Evolutionary conservation across 305 asterid genomes (phyloP).

Genomic region (Salvia sclarea): DNA sequence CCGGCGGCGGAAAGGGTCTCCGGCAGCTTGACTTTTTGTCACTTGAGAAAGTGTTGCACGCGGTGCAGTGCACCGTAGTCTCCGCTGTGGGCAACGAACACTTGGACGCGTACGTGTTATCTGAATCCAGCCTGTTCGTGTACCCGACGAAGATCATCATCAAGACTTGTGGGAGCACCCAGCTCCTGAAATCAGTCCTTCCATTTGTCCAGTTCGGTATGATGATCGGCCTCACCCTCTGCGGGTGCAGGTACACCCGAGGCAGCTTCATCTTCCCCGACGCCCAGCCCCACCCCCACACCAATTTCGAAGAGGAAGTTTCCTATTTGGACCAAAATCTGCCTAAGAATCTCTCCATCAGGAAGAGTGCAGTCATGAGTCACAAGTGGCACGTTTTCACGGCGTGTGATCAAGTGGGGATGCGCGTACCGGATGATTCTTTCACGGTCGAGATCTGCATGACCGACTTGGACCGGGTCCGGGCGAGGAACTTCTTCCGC

Average conservation of each 20-base stretch:
- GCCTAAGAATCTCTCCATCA: conserved; percentile 52
- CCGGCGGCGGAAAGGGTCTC: conserved; percentile 76
- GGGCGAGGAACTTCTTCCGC: conserved; percentile 67
- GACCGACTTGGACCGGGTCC: conserved; percentile 75
- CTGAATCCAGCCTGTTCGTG: conserved; percentile 86
- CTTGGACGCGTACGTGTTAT: conserved; percentile 85
- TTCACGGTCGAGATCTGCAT: conserved; percentile 74
- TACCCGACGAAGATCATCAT: conserved; percentile 84
- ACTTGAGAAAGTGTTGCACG: conserved; percentile 68
- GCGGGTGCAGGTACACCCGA: conserved; percentile 85
- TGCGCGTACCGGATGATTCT: conserved; percentile 27
- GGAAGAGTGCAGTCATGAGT: conserved; percentile 62
- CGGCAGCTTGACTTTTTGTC: conserved; percentile 60
- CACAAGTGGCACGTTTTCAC: conserved; percentile 92
- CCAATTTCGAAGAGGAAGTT: conserved; percentile 72
- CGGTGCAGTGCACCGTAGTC: conserved; percentile 93
- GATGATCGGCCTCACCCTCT: conserved; percentile 54
- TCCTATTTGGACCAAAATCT: conserved; percentile 53
- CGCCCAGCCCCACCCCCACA: conserved; percentile 81
- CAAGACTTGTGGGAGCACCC: conserved; percentile 98
- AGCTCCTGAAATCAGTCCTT: conserved; percentile 69
- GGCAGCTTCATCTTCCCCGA: conserved; percentile 93
- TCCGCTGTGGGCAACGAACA: conserved; percentile 79
- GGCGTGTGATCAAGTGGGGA: conserved; percentile 51
- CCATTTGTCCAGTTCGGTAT: conserved; percentile 53